Percentiles rank a stretch among this genome's conserved stretches.
These are phyloP conservation scores for Helotiales sp. DNA, from an alignment of 2,329 filamentous ascomycete species.

Conservation along the genomic window DNA sequence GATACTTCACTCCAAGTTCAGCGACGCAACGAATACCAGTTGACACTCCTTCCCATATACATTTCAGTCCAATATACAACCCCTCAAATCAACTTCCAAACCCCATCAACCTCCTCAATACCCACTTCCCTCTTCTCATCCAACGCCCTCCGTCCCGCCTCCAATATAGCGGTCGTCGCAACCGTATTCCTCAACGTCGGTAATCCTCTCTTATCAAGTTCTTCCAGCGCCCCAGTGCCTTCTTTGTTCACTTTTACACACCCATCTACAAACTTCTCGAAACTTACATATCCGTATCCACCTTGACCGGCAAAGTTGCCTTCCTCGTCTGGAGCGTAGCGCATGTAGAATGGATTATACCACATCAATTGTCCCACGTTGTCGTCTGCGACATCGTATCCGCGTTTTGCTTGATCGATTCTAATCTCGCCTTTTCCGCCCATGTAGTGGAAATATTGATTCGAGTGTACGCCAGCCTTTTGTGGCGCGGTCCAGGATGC, in stretches of 20 bases:
- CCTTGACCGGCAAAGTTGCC: slow-evolving; percentile 91
- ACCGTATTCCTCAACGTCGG: slow-evolving; percentile 88
- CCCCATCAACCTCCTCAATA: slow-evolving; percentile 65
- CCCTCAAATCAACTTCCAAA: slow-evolving; percentile 61
- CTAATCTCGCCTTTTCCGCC: slow-evolving; percentile 80
- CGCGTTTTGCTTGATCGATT: slow-evolving; percentile 89
- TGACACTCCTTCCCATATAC: not conserved
- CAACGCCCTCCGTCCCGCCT: slow-evolving; percentile 81
- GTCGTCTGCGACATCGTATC: slow-evolving; percentile 93
- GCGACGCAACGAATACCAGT: not conserved
- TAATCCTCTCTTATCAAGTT: slow-evolving; percentile 77
- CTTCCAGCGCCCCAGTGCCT: slow-evolving; percentile 67
- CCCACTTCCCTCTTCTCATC: slow-evolving; percentile 79
- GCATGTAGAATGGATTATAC: slow-evolving; percentile 96
- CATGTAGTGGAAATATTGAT: slow-evolving; percentile 97
- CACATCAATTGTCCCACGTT: slow-evolving; percentile 68
- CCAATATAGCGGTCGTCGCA: slow-evolving; percentile 86
- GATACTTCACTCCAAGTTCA: no score
- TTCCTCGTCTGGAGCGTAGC: slow-evolving; percentile 90
- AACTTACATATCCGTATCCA: slow-evolving; percentile 90
- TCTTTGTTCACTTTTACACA: slow-evolving; percentile 77
- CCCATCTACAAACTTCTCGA: slow-evolving; percentile 94
- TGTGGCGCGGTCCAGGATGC: slow-evolving; percentile 94
- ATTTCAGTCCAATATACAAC: no score
- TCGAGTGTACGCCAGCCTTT: slow-evolving; percentile 90